A percentile compares a stretch with the other conserved stretches of the same genome.
Conservation (phyloP, 768 basidiomycete genomes). For the Tephrocybe sp. region DNA sequence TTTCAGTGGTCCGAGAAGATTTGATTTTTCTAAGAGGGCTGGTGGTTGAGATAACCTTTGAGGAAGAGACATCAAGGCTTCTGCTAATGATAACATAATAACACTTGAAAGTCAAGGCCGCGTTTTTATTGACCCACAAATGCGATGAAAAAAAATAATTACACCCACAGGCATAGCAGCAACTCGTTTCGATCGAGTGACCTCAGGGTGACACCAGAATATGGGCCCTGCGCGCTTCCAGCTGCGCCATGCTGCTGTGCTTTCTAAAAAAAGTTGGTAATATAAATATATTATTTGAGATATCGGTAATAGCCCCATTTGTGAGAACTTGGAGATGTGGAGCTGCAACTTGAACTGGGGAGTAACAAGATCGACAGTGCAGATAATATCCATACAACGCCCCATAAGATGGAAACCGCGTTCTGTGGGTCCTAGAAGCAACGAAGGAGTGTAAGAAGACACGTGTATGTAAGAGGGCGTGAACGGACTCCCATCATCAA, state of each 20-base stretch:
- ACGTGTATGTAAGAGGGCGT: constrained; percentile 16
- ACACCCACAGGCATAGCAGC: no score
- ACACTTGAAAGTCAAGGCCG: no score
- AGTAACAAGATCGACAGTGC: no score
- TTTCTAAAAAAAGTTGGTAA: no score
- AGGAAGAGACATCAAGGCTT: background rate
- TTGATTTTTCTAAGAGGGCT: no score
- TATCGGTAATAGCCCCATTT: background rate
- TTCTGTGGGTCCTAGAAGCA: background rate
- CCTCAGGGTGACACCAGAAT: constrained; percentile 15
- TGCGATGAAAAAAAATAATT: constrained; percentile 3
- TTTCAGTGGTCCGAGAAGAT: no score
- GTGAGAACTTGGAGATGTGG: no score
- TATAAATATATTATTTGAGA: no score
- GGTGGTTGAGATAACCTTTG: background rate
- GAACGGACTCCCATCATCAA: constrained; percentile 18
- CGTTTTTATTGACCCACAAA: no score
- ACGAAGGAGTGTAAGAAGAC: constrained; percentile 5
- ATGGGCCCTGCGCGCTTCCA: constrained; percentile 31
- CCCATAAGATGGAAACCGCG: background rate
- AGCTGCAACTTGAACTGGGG: no score
- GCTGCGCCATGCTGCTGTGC: constrained; percentile 19
- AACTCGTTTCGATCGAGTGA: constrained; percentile 22
- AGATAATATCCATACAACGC: no score
- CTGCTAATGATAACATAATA: no score